phyloP scores from a whole-genome alignment of 2,329 filamentous ascomycete genomes.

The Stachybotrys echinatus region DNA sequence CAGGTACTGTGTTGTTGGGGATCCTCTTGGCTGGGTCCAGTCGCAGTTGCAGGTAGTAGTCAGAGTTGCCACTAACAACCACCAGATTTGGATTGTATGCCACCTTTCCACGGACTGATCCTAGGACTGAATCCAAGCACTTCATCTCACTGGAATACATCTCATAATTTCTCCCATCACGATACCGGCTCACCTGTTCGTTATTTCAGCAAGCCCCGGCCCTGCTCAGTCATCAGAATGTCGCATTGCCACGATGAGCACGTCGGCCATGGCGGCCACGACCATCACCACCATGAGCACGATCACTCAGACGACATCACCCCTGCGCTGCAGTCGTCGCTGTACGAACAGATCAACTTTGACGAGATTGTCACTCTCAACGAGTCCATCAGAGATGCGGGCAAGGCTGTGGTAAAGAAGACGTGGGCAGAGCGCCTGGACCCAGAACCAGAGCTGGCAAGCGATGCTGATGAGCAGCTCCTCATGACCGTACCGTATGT shows the following conservation, averaged over 20 bases:
- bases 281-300: conserved; percentile 57
- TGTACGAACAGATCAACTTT: conserved; percentile 92
- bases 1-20: not conserved
- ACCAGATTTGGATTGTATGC: not conserved
- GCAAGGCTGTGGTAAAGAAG: conserved; percentile 76
- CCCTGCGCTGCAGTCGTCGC: conserved; percentile 81
- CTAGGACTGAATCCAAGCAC: too few relatives aligned
- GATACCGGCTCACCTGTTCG: too few relatives aligned
- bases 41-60: not conserved
- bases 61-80: not conserved
- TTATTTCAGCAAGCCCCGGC: too few relatives aligned
- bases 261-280: conserved; percentile 46
- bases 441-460: conserved; percentile 69
- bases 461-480: conserved; percentile 89
- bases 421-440: conserved; percentile 80
- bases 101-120: too few relatives aligned
- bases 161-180: too few relatives aligned
- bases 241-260: conserved; percentile 45
- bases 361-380: conserved; percentile 80
- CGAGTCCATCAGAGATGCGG: conserved; percentile 64
- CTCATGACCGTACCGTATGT: conserved; percentile 84
- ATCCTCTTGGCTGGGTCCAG: not conserved
- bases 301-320: conserved; percentile 91
- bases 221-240: conserved; percentile 16
- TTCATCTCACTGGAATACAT: too few relatives aligned